Evolutionary conservation across 495 filamentous ascomycete genomes (phyloP), one percentile per base, ranked within the genome.

Genomic region (Ramalina intermedia): DNA sequence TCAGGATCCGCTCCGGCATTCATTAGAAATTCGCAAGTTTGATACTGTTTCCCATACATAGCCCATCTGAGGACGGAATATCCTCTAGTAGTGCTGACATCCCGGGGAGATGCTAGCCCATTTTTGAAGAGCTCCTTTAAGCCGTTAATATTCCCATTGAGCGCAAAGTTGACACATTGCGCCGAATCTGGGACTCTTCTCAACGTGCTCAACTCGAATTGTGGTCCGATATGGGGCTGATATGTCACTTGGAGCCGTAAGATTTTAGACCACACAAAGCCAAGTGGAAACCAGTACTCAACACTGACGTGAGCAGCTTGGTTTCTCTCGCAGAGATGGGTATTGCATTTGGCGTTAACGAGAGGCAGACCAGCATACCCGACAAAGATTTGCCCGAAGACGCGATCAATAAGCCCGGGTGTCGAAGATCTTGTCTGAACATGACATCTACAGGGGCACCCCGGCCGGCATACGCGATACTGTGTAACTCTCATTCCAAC

Each of bases 31-130:
- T 55, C 18, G 21, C 48, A 54, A 13, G 60, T 62, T 20, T 55
- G 46, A 45, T 58, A 59, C 38, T 61, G 58, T 44, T 62, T 55
- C 8, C 50, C 55, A 49, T 62, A 64, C 12, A 64, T 13, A 21
- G 61, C 61, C 61, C 60, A 64, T 20, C 50, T 45, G 37, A 56
- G 44, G 6, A 47, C 24, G 36, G 44, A 47, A 18, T 47, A 47
- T 18, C 44, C 44, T 37, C 44, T 37, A 11, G 44, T 47, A 18
- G 24, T 47, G 33, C 44, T 47, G 13, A 47, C 44, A 37, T 47
- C 27, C 16, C 26, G 44, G 36, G 44, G 27, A 17, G 44, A 47
- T 13, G 44, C 44, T 17, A 14, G 2, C n/a, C 33, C 33, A 20
- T 35, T 21, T 16, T 18, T 47, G 26, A 47, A 47, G 6, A 47